Base-by-base conservation (phyloP, 2,329 filamentous ascomycete genomes). In the Fusarium sacchari region DNA sequence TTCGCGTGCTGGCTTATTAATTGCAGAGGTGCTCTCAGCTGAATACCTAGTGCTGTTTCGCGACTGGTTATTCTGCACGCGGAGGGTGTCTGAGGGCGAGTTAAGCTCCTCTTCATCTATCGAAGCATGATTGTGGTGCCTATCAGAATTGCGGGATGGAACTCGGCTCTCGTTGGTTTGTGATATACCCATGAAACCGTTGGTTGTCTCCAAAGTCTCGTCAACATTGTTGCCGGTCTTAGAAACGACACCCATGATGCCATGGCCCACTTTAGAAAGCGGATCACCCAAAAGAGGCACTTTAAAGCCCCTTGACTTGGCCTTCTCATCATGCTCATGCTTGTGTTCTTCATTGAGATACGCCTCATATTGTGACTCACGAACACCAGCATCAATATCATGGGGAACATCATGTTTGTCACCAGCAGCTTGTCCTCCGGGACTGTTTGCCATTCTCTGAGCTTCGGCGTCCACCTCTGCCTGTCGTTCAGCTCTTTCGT, bases 321-420 rank as follows among this genome's bases (percentile, higher is more conserved):
- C 28, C 28, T 30, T 30, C 9, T 75, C 66, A 17, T 83, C 79
- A 43, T 43, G 40, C 20, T 79, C 59, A 7, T 42, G 74, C 53
- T 55, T 18, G 7, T 1, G 43, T 7, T 55, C 30, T 5, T 69
- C 49, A 24, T 75, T 71, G 20, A 30, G 28, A 30, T 58, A 46
- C 6, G 60, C 62, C 32, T 80, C 76, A 2, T 76, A 64, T 6
- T 70, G 47, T 0, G 80, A 81, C 43, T 88, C 85, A 5, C 83
- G 81, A 15, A 89, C 80, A 3, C 83, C 84, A 7, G 84, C 84
- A 37, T 82, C 82, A 4, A 90, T 77, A 11, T 83, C 85, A 37
- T 91, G 88, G 6, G 88, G 88, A 3, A 89, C 83, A 1, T 88
- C 80, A 24, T 88, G 83, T n/a, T 85, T 82, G 59, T 89, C 85